Conservation (phyloP, 352 stramenopile species). For the Pythium periplocum region DNA sequence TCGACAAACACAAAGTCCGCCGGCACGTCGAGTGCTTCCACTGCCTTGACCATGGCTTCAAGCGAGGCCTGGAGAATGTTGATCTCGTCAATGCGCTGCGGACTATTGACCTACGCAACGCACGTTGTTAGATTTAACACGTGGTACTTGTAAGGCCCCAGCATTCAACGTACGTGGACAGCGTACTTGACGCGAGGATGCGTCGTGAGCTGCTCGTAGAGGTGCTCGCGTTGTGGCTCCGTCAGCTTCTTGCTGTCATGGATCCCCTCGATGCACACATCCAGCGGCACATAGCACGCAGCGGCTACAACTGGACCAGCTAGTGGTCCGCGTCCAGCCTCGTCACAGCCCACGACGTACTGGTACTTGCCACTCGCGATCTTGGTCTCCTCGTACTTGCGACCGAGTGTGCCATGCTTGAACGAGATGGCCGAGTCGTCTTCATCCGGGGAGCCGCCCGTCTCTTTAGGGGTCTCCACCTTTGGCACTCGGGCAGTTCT, state of each 20-base stretch:
- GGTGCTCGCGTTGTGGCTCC: constrained; percentile 89
- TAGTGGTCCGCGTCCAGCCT: constrained; percentile 94
- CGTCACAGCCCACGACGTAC: constrained; percentile 93
- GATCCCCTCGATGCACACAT: constrained; percentile 86
- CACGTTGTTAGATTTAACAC: constrained; percentile 1
- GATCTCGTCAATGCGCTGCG: constrained; percentile 95
- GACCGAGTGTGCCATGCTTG: constrained; percentile 47
- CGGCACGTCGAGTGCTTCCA: constrained; percentile 42
- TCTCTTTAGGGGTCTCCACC: background rate
- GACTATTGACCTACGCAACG: constrained; percentile 32
- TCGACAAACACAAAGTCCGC: constrained; percentile 92
- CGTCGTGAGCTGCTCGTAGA: constrained; percentile 86
- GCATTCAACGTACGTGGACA: constrained; percentile 41
- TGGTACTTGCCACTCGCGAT: constrained; percentile 43
- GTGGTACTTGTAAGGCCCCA: background rate
- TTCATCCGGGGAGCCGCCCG: background rate
- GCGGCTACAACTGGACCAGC: constrained; percentile 87
- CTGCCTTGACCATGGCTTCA: constrained; percentile 91
- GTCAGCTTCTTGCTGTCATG: constrained; percentile 96
- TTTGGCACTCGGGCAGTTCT: background rate
- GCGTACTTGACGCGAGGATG: constrained; percentile 84
- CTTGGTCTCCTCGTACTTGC: constrained; percentile 46
- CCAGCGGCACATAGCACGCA: constrained; percentile 59
- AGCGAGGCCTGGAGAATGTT: constrained; percentile 99
- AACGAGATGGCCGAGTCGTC: constrained; percentile 18